Evolutionary conservation across 192 early-diverging fungal genomes (phyloP).

Genomic region (Obelidium mucronatum): DNA sequence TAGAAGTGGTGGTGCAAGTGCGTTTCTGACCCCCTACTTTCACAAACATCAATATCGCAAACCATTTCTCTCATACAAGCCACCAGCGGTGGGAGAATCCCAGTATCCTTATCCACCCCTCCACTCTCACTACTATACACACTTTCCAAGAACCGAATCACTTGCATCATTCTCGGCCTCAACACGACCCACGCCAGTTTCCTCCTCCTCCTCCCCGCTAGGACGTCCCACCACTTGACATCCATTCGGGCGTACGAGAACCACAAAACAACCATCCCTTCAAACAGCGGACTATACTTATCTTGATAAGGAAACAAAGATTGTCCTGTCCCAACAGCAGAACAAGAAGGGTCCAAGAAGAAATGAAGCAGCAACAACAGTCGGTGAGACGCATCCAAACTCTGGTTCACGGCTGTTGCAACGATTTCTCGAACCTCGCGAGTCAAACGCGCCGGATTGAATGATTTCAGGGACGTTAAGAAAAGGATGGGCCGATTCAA

Average conservation of each 20-base stretch:
- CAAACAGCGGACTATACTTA: neutral
- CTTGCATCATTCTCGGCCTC: neutral
- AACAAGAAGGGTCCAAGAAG: neutral
- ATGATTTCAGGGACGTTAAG: neutral
- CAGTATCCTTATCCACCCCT: neutral
- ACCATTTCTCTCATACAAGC: neutral
- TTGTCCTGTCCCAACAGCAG: neutral
- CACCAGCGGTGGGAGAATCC: neutral
- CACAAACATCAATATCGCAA: neutral
- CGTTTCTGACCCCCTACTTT: no score
- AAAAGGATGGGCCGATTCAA: neutral
- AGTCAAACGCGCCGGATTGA: neutral
- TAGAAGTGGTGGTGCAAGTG: no score
- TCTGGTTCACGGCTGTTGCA: neutral
- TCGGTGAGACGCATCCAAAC: neutral
- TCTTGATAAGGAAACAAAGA: no score
- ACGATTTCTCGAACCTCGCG: neutral
- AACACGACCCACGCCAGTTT: neutral
- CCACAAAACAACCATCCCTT: constrained; percentile 4
- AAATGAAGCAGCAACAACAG: neutral
- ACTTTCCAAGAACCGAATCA: neutral
- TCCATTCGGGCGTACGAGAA: neutral
- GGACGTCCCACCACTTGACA: no score
- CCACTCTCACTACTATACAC: no score
- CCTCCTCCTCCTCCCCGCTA: no score